phyloP scores from a whole-genome alignment of 306 rosid genomes.

The Quercus ilex region DNA sequence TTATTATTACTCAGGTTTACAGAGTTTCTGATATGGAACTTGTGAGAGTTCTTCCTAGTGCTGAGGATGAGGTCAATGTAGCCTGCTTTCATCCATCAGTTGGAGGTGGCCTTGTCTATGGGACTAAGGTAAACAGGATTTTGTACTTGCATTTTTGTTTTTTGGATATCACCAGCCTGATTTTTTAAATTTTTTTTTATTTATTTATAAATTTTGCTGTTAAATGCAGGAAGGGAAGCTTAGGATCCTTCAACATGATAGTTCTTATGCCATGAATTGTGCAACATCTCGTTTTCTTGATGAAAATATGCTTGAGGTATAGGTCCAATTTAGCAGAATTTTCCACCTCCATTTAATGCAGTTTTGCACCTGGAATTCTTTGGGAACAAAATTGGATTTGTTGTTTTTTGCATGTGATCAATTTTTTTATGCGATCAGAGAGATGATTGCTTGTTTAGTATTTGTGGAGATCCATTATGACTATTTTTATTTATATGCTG shows the following conservation, averaged over 20 bases:
- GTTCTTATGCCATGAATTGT: slow-evolving; percentile 28
- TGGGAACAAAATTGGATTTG: not conserved
- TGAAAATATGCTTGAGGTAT: slow-evolving; percentile 56
- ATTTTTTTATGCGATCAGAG: not conserved
- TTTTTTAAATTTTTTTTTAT: not conserved
- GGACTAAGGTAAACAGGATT: slow-evolving; percentile 44
- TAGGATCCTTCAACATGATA: slow-evolving; percentile 50
- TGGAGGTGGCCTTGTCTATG: slow-evolving; percentile 63
- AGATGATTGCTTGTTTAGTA: not conserved
- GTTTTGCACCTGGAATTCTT: not conserved
- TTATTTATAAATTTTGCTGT: not conserved
- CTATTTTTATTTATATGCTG: not conserved
- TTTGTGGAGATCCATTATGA: not conserved
- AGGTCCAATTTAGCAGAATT: not conserved
- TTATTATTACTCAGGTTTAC: not conserved
- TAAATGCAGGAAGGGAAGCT: slow-evolving; percentile 55
- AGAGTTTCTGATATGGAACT: slow-evolving; percentile 66
- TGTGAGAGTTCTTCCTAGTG: slow-evolving; percentile 58
- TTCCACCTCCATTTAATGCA: not conserved
- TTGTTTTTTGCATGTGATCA: not conserved
- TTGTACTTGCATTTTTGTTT: not conserved
- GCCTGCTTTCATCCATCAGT: slow-evolving; percentile 63
- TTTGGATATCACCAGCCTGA: not conserved
- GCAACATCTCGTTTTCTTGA: slow-evolving; percentile 28
- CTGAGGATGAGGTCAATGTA: slow-evolving; percentile 62